Percentiles rank a stretch among this genome's conserved stretches.
These are phyloP conservation scores for Rhododendron molle DNA, from an alignment of 148 eudicot species.

Conservation along the genomic window DNA sequence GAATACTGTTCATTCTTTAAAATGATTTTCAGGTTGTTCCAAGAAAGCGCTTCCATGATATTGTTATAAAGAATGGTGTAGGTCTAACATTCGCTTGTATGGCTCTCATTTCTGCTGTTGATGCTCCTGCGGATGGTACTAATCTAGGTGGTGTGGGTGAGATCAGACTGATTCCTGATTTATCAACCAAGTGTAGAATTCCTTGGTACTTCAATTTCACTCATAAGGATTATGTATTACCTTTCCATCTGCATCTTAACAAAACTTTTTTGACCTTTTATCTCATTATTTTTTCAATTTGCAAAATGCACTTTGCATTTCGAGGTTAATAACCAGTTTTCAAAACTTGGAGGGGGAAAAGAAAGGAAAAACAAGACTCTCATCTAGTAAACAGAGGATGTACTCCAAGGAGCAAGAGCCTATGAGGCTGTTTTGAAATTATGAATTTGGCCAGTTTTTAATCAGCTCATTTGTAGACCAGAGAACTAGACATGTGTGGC, in stretches of 20 bases:
- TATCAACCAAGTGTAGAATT: conserved; percentile 66
- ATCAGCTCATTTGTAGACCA: background rate
- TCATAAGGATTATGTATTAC: background rate
- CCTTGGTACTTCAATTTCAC: conserved; percentile 60
- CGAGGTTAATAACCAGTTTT: background rate
- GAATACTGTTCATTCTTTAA: background rate
- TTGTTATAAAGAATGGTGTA: conserved; percentile 69
- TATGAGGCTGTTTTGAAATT: background rate
- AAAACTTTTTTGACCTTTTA: background rate
- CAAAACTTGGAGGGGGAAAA: background rate
- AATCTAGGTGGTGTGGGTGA: conserved; percentile 79
- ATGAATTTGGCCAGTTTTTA: background rate
- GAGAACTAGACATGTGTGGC: background rate
- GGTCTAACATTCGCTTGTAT: conserved; percentile 81
- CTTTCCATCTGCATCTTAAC: background rate
- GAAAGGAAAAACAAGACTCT: background rate
- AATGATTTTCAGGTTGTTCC: conserved; percentile 60
- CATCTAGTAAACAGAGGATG: background rate
- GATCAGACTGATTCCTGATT: conserved; percentile 83
- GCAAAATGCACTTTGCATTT: background rate
- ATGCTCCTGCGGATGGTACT: conserved; percentile 76
- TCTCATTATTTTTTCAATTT: background rate
- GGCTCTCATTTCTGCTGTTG: conserved; percentile 74
- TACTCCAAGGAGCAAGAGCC: background rate
- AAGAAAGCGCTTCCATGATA: conserved; percentile 56